Conservation (phyloP, 352 stramenopile species). For the Plasmopara halstedii region DNA sequence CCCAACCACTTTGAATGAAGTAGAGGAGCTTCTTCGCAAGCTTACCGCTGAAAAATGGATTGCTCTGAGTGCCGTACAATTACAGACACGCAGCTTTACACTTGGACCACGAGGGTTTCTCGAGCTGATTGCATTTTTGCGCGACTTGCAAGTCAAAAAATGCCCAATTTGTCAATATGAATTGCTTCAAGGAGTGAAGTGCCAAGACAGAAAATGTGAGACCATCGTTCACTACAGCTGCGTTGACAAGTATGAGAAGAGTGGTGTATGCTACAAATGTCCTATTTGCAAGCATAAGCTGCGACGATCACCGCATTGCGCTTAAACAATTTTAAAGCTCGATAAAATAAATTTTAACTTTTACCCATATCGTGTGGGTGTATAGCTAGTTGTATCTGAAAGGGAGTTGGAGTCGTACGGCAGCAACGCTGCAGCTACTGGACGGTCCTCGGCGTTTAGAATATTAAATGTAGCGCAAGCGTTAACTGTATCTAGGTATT, state of each 20-base stretch:
- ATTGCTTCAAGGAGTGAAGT: slow-evolving; percentile 55
- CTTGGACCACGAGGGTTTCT: slow-evolving; percentile 63
- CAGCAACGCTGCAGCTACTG: slow-evolving; percentile 72
- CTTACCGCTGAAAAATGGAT: slow-evolving; percentile 69
- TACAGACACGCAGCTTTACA: slow-evolving; percentile 38
- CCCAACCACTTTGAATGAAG: slow-evolving; percentile 47
- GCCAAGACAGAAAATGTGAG: slow-evolving; percentile 27
- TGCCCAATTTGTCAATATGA: slow-evolving; percentile 74
- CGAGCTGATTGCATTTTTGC: slow-evolving; percentile 66
- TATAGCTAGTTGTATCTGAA: slow-evolving; percentile 6
- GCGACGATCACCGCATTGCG: slow-evolving; percentile 15
- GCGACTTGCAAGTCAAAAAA: slow-evolving; percentile 67
- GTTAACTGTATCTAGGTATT: slow-evolving; percentile 80
- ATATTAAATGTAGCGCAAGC: slow-evolving; percentile 88
- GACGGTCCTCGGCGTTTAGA: slow-evolving; percentile 85
- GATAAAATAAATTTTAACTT: slow-evolving; percentile 4
- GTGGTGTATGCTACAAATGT: slow-evolving; percentile 55
- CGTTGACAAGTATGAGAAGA: slow-evolving; percentile 58
- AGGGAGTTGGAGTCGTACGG: slow-evolving; percentile 44
- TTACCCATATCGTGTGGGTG: background rate
- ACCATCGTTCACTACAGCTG: slow-evolving; percentile 45
- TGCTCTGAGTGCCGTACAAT: slow-evolving; percentile 27
- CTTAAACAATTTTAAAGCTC: background rate
- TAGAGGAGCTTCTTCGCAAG: slow-evolving; percentile 56
- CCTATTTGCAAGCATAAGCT: slow-evolving; percentile 37